These are phyloP conservation scores for Pelargonium australe DNA, from an alignment of 441 rosid genomes.

Conservation along the genomic window DNA sequence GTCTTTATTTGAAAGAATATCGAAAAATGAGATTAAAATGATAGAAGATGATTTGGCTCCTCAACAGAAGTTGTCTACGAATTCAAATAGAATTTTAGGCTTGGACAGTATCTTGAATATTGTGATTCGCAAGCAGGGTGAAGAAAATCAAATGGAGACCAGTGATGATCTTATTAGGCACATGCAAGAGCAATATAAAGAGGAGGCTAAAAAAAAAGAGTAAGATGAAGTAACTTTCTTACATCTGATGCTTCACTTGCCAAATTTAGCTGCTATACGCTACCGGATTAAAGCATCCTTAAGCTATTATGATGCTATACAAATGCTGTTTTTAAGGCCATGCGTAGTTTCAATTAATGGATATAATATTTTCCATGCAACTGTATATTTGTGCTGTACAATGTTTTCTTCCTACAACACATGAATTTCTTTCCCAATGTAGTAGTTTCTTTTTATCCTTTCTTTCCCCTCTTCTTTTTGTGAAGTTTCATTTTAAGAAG, in stretches of 20 bases:
- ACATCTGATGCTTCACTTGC: neutral
- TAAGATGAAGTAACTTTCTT: conserved; percentile 38
- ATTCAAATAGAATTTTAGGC: conserved; percentile 63
- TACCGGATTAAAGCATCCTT: neutral
- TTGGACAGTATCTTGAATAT: conserved; percentile 90
- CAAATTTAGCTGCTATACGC: neutral
- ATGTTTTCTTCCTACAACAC: too few species aligned
- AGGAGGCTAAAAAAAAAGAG: conserved; percentile 98
- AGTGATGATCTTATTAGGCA: conserved; percentile 92
- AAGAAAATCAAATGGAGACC: conserved; percentile 65
- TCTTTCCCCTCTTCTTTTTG: neutral
- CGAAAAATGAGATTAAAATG: conserved; percentile 95
- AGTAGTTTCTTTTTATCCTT: neutral
- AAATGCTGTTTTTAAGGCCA: too few species aligned
- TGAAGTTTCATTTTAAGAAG: neutral
- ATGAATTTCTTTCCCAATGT: neutral
- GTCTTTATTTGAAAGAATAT: conserved; percentile 81
- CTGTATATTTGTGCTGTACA: too few species aligned
- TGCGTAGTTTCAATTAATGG: too few species aligned
- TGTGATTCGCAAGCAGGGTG: conserved; percentile 82
- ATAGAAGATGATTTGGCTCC: conserved; percentile 71
- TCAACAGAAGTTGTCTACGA: conserved; percentile 63
- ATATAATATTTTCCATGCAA: too few species aligned
- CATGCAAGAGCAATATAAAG: conserved; percentile 97
- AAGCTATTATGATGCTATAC: too few species aligned